Evolutionary conservation across 495 filamentous ascomycete species (phyloP).

Genomic region (Apiosordaria backusii): DNA sequence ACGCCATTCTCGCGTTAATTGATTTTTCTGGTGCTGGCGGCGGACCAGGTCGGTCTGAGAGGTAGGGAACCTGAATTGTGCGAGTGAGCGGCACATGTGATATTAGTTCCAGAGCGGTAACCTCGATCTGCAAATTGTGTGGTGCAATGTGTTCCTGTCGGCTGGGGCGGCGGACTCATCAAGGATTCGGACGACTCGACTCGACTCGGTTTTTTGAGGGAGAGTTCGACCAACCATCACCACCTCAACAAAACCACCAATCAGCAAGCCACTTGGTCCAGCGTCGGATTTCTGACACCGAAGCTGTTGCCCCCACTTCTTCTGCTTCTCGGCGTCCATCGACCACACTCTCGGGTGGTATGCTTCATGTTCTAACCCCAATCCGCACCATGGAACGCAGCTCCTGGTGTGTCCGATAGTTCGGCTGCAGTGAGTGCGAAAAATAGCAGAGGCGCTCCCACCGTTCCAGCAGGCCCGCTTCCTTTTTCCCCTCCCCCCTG

Average conservation of each 20-base stretch:
- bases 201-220: too few species aligned
- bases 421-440: conserved; percentile 7
- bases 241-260: background rate
- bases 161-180: too few species aligned
- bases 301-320: too few species aligned
- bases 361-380: background rate
- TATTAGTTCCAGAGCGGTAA: background rate
- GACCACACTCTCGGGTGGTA: background rate
- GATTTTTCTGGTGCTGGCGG: background rate
- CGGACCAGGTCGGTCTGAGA: background rate
- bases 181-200: too few species aligned
- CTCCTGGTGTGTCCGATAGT: background rate
- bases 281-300: too few species aligned
- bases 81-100: background rate
- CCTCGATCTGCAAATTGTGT: background rate
- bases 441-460: conserved; percentile 15
- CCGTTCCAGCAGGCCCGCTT: background rate
- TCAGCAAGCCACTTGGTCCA: too few species aligned
- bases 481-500: background rate
- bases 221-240: too few species aligned
- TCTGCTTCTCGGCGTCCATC: too few species aligned
- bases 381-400: background rate
- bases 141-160: too few species aligned
- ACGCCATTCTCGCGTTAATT: conserved; percentile 10
- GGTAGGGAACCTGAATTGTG: background rate